phyloP scores from a whole-genome alignment of 306 rosid species.

The Amphicarpaea edgeworthii region DNA sequence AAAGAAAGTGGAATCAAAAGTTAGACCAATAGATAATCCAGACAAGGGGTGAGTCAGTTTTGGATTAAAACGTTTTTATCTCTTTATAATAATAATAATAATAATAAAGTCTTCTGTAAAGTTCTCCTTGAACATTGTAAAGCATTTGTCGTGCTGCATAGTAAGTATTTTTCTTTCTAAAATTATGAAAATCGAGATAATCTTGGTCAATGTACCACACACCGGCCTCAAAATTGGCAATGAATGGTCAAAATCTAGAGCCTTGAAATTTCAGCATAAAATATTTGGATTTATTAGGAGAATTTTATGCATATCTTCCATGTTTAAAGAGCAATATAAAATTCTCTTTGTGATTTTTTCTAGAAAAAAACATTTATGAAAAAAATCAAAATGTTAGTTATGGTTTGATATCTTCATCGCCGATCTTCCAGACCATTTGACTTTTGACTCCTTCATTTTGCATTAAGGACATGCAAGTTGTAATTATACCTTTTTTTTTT shows the following conservation, averaged over 20 bases:
- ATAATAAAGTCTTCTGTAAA: constrained; percentile 35
- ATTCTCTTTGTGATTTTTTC: constrained; percentile 7
- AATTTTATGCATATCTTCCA: constrained; percentile 29
- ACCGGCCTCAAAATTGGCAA: constrained; percentile 48
- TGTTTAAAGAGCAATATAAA: constrained; percentile 10
- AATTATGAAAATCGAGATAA: constrained; percentile 35
- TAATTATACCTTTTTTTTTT: neutral
- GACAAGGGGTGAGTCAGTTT: constrained; percentile 1
- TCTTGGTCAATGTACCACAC: constrained; percentile 48
- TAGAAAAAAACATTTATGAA: constrained; percentile 7
- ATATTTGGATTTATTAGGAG: neutral
- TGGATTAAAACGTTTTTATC: constrained; percentile 12
- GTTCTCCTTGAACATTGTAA: constrained; percentile 21
- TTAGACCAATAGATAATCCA: neutral
- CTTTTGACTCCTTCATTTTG: constrained; percentile 37
- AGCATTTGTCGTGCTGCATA: constrained; percentile 13
- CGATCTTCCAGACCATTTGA: constrained; percentile 41
- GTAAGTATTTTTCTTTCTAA: no score
- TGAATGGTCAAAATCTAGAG: constrained; percentile 63
- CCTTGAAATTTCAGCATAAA: constrained; percentile 52
- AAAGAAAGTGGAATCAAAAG: constrained; percentile 17
- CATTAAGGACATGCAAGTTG: neutral
- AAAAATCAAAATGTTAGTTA: neutral
- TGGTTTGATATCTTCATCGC: neutral
- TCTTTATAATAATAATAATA: constrained; percentile 34